phyloP scores from a whole-genome alignment of 2,329 filamentous ascomycete genomes.

The Penicillium rolfsii region DNA sequence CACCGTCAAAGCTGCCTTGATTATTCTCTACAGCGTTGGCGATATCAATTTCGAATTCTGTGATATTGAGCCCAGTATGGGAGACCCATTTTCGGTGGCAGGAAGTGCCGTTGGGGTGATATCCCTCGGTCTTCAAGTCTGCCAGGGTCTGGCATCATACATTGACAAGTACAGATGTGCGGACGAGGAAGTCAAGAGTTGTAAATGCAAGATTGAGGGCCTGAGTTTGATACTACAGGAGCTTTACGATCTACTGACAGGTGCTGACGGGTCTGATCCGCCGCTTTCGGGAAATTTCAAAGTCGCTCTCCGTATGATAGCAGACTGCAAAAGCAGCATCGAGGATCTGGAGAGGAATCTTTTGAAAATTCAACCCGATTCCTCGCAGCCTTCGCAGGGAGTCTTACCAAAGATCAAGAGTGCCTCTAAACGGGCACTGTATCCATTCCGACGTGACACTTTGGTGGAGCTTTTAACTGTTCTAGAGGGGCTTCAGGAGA shows the following conservation, averaged over 20 bases:
- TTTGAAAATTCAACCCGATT: neutral
- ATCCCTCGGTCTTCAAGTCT: neutral
- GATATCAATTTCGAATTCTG: neutral
- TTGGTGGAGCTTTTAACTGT: neutral
- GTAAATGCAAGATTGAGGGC: neutral
- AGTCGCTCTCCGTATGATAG: neutral
- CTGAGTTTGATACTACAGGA: neutral
- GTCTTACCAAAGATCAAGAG: neutral
- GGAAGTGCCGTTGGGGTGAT: slow-evolving; percentile 1
- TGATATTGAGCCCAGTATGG: neutral
- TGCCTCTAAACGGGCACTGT: neutral
- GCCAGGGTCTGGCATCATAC: neutral
- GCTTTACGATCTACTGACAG: neutral
- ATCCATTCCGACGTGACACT: neutral
- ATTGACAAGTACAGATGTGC: neutral
- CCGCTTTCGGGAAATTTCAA: neutral
- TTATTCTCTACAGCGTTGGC: no score
- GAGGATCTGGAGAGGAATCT: neutral
- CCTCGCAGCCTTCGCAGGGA: neutral
- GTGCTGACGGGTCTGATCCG: neutral
- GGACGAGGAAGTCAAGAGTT: neutral
- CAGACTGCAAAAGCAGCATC: neutral
- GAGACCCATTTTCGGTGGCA: neutral
- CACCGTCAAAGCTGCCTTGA: no score
- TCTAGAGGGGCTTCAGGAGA: neutral